Base-by-base conservation (phyloP, 2,329 filamentous ascomycete genomes). In the Apiospora arundinis region DNA sequence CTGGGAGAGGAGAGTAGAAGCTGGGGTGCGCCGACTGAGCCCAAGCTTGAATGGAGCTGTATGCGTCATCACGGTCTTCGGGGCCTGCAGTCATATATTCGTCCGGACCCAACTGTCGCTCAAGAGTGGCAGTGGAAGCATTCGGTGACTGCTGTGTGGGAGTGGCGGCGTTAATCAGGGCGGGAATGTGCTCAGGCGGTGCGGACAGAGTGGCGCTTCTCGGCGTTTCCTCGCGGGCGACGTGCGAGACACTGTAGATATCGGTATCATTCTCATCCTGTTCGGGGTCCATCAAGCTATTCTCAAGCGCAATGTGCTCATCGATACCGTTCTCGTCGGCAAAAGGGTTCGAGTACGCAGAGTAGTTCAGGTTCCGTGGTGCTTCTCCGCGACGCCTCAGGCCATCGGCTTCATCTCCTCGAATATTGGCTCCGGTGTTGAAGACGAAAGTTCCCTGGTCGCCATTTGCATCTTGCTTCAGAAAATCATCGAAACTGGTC, bases 21-120 rank as follows among this genome's bases (percentile, higher is more conserved):
- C 85, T 84, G 12, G 82, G 80, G 76, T 82, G 82, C 5, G 86
- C 87, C 71, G 85, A 82, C 74, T 90, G 85, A 1, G 90, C 89
- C 90, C 90, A 92, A 0, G 90, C 90, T 77, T 92, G 89, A 74
- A 92, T 91, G 1, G 88, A 90, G 65, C 87, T 86, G 76, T 87
- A 91, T 1, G 87, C 85, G 18, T 87, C 84, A 18, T 82, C 78
- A 12, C 79, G 80, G 70, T 85, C 81, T 3, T 85, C 82, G 74
- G 87, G 83, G 56, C 85, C 84, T 11, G 87, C 85, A 0, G 87
- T 87, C 82, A 88, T 85, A 79, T 83, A 88, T 75, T 89, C 86
- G 72, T 88, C 82, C 8, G 82, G 78, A 7, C 76, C 80, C 28
- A 84, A 77, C 68, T 84, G 81, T 69, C 75, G 79, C 68, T 86